These are phyloP conservation scores for Apiotrichum siamense DNA, from an alignment of 1,284 basidiomycete genomes.

Conservation along the genomic window DNA sequence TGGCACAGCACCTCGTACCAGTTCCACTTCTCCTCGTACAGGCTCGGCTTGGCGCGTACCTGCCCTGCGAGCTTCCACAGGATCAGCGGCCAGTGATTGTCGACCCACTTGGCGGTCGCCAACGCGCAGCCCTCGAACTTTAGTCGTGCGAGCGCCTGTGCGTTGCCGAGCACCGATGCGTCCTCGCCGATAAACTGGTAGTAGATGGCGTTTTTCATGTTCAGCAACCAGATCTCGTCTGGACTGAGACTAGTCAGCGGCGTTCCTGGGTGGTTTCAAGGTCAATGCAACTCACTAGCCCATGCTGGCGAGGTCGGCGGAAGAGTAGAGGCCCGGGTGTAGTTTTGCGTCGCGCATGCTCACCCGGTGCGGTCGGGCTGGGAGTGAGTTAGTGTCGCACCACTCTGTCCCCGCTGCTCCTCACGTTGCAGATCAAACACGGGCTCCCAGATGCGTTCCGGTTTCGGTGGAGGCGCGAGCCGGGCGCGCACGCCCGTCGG, in stretches of 20 bases:
- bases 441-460: slow-evolving; percentile 7
- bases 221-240: slow-evolving; percentile 57
- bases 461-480: background rate
- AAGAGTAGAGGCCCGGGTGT: slow-evolving; percentile 55
- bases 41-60: slow-evolving; percentile 63
- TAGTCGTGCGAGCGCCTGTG: slow-evolving; percentile 25
- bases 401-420: slow-evolving; percentile 11
- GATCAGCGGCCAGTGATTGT: slow-evolving; percentile 84
- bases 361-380: slow-evolving; percentile 23
- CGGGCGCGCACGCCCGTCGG: slow-evolving; percentile 5
- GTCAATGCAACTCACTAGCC: slow-evolving; percentile 57
- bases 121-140: slow-evolving; percentile 26
- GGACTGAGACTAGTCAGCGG: slow-evolving; percentile 26
- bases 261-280: background rate
- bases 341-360: slow-evolving; percentile 41
- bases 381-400: background rate
- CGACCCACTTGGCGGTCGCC: slow-evolving; percentile 60
- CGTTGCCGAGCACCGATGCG: slow-evolving; percentile 19
- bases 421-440: slow-evolving; percentile 43
- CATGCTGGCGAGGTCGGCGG: slow-evolving; percentile 54
- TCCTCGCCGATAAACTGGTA: slow-evolving; percentile 57
- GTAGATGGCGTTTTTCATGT: slow-evolving; percentile 56
- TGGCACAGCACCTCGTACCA: slow-evolving; percentile 74
- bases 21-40: slow-evolving; percentile 62
- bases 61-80: slow-evolving; percentile 92